phyloP scores from a whole-genome alignment of 129 eudicot species.

The Silybum marianum region DNA sequence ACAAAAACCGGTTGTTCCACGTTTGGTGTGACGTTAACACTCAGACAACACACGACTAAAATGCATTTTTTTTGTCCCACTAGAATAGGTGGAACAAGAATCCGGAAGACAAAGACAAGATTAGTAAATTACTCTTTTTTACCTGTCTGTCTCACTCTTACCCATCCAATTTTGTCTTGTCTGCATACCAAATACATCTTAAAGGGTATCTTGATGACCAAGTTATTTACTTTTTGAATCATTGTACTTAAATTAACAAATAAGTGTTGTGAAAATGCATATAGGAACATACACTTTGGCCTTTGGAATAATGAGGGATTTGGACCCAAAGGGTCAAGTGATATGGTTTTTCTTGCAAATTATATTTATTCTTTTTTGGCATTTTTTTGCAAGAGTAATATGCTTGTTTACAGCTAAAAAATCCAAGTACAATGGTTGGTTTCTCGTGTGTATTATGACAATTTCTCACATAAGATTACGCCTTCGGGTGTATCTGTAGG shows the following conservation, averaged over 20 bases:
- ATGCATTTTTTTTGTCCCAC: background rate
- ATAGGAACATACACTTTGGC: background rate
- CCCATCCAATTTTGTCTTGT: background rate
- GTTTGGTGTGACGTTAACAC: background rate
- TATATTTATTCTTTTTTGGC: background rate
- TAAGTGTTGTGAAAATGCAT: background rate
- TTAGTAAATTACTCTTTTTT: too few relatives aligned
- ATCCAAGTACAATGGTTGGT: background rate
- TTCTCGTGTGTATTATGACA: background rate
- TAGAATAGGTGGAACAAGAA: background rate
- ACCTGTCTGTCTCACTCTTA: background rate
- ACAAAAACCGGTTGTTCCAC: background rate
- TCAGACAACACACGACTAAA: background rate
- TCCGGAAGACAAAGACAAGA: background rate
- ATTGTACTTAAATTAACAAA: background rate
- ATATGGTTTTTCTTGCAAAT: background rate
- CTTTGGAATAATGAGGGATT: background rate
- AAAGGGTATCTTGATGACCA: background rate
- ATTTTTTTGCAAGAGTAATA: background rate
- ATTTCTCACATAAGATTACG: background rate
- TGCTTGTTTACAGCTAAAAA: background rate
- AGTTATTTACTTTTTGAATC: background rate
- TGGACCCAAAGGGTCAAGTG: background rate
- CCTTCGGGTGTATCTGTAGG: constrained; percentile 37
- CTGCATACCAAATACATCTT: background rate